Percentiles rank a stretch among this genome's conserved stretches.
These are phyloP conservation scores for Beauveria caledonica DNA, from an alignment of 2,329 filamentous ascomycete genomes.

Conservation along the genomic window DNA sequence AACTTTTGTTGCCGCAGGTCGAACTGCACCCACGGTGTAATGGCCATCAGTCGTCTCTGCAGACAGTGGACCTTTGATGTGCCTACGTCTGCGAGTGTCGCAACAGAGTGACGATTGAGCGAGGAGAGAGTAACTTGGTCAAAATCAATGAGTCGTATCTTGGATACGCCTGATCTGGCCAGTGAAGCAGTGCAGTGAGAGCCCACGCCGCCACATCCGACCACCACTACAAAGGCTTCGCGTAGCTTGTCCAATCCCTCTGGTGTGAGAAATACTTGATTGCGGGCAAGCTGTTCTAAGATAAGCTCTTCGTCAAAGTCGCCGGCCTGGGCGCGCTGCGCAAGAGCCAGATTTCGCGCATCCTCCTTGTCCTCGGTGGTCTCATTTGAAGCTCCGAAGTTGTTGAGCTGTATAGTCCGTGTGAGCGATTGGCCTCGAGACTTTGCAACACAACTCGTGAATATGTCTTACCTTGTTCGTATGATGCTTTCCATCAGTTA, in stretches of 20 bases:
- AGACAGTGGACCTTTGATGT: conserved; percentile 86
- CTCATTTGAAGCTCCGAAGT: conserved; percentile 46
- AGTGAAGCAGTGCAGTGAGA: conserved; percentile 85
- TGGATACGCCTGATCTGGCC: conserved; percentile 81
- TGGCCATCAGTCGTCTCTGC: conserved; percentile 68
- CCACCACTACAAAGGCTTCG: conserved; percentile 74
- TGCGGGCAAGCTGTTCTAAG: conserved; percentile 87
- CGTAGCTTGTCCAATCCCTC: conserved; percentile 74
- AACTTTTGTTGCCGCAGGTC: conserved; percentile 84
- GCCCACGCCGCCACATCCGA: conserved; percentile 90
- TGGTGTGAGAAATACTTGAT: conserved; percentile 81
- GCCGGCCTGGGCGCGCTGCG: conserved; percentile 51
- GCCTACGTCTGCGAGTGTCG: conserved; percentile 88
- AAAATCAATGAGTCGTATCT: conserved; percentile 85
- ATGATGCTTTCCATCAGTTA: conserved; percentile 16
- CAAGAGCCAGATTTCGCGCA: conserved; percentile 48
- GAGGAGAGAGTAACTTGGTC: conserved; percentile 95
- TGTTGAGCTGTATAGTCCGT: conserved; percentile 43
- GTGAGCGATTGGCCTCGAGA: conserved; percentile 15
- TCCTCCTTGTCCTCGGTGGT: conserved; percentile 50
- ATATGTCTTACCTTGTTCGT: conserved; percentile 12
- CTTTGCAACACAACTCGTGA: conserved; percentile 3
- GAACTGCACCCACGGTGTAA: conserved; percentile 86
- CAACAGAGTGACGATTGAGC: conserved; percentile 90
- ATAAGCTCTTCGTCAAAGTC: conserved; percentile 74